Percentiles rank a stretch among this genome's conserved stretches.
Conservation (phyloP, 495 filamentous ascomycete genomes). For the Trichoderma parareesei region DNA sequence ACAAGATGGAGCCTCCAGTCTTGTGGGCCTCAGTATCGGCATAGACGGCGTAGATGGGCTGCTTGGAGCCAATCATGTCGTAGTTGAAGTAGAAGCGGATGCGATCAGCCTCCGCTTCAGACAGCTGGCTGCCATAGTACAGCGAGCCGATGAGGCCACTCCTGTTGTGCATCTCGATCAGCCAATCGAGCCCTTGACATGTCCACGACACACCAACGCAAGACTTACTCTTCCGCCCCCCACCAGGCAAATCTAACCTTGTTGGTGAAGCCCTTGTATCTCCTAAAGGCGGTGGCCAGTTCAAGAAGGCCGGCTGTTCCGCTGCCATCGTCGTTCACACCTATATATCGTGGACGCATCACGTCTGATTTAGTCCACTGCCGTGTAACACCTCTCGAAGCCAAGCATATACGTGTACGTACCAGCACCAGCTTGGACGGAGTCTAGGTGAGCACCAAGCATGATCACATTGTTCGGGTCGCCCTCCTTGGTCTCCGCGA, state of each 20-base stretch:
- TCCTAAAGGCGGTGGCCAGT: constrained; percentile 22
- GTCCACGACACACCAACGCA: neutral
- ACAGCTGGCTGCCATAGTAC: constrained; percentile 29
- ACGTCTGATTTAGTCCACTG: neutral
- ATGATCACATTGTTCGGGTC: constrained; percentile 32
- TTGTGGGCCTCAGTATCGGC: constrained; percentile 4
- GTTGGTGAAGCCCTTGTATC: constrained; percentile 27
- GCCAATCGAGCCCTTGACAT: neutral
- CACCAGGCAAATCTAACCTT: constrained; percentile 40
- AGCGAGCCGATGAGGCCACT: constrained; percentile 33
- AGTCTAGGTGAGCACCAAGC: constrained; percentile 37
- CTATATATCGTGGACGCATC: neutral
- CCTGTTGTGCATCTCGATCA: constrained; percentile 12
- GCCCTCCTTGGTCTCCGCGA: constrained; percentile 32
- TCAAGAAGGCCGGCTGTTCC: constrained; percentile 35
- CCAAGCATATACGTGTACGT: constrained; percentile 13
- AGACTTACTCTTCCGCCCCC: constrained; percentile 33
- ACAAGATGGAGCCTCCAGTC: constrained; percentile 21
- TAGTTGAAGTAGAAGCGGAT: constrained; percentile 40
- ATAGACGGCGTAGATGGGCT: constrained; percentile 35
- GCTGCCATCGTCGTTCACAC: constrained; percentile 28
- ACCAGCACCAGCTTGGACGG: constrained; percentile 36
- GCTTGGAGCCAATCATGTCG: constrained; percentile 43
- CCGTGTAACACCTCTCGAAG: neutral
- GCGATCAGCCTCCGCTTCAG: constrained; percentile 25